These are phyloP conservation scores for Hyphopichia fennica DNA, from an alignment of 1,139 yeast species.

Conservation along the genomic window DNA sequence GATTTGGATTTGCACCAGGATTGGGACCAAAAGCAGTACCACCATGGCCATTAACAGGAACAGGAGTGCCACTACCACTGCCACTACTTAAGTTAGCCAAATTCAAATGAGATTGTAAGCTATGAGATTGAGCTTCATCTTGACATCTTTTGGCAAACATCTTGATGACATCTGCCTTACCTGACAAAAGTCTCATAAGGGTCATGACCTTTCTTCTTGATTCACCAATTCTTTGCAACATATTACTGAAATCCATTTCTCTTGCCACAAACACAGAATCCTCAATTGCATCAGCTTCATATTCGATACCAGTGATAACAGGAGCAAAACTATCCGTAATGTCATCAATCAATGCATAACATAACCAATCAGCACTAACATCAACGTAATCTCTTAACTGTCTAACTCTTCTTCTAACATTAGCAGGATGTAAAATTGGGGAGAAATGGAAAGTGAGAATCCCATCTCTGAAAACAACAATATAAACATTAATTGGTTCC, in stretches of 20 bases:
- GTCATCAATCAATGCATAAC: constrained; percentile 91
- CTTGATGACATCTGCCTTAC: constrained; percentile 95
- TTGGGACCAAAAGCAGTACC: constrained; percentile 22
- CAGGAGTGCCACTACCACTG: constrained; percentile 2
- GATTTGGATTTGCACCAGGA: constrained; percentile 12
- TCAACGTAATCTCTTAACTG: constrained; percentile 85
- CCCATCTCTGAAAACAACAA: constrained; percentile 85
- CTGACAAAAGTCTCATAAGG: constrained; percentile 81
- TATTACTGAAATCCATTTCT: constrained; percentile 58
- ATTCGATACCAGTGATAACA: constrained; percentile 79
- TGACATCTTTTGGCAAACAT: constrained; percentile 97
- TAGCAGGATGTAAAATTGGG: constrained; percentile 79
- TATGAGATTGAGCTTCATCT: constrained; percentile 44
- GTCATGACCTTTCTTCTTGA: constrained; percentile 91
- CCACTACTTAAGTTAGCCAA: not conserved
- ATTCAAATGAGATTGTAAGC: constrained; percentile 6
- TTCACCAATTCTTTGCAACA: constrained; percentile 84
- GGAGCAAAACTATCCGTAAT: constrained; percentile 95
- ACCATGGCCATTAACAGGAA: constrained; percentile 9
- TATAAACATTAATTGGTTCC: constrained; percentile 85
- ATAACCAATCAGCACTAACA: constrained; percentile 90
- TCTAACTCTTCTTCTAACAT: constrained; percentile 87
- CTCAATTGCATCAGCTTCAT: constrained; percentile 90
- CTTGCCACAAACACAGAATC: constrained; percentile 56
- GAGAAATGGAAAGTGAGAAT: constrained; percentile 83